Conservation (phyloP, 179 eudicot species). For the Corrigiola litoralis region DNA sequence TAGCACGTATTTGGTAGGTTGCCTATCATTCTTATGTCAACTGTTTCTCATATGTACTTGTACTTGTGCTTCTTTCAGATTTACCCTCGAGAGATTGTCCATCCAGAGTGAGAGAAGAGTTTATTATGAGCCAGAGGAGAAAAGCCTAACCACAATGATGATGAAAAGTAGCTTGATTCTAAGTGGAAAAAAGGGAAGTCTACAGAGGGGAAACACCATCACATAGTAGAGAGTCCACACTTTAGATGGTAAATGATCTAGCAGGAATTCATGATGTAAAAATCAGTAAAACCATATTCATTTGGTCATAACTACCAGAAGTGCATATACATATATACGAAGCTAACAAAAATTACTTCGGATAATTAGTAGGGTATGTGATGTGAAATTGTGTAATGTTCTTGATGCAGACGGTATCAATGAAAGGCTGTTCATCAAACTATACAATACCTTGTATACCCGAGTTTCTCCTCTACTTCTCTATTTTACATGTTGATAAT, state of each 20-base stretch:
- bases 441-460: no score
- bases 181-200: background rate
- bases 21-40: background rate
- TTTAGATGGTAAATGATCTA: background rate
- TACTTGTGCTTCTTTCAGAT: conserved; percentile 16
- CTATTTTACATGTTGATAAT: no score
- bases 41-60: background rate
- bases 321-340: background rate
- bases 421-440: no score
- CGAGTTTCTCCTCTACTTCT: no score
- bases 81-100: conserved; percentile 19
- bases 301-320: background rate
- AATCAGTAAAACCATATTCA: background rate
- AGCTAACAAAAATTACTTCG: background rate
- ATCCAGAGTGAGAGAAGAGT: conserved; percentile 11
- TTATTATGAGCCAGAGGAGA: background rate
- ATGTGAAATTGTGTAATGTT: no score
- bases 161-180: conserved; percentile 3
- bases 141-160: background rate
- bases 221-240: background rate
- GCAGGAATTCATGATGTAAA: conserved; percentile 5
- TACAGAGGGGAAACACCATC: background rate
- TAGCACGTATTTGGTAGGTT: background rate
- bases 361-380: no score
- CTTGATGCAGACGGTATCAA: no score